phyloP scores from a whole-genome alignment of 192 early-diverging fungal genomes.

The Coemansia reversa region DNA sequence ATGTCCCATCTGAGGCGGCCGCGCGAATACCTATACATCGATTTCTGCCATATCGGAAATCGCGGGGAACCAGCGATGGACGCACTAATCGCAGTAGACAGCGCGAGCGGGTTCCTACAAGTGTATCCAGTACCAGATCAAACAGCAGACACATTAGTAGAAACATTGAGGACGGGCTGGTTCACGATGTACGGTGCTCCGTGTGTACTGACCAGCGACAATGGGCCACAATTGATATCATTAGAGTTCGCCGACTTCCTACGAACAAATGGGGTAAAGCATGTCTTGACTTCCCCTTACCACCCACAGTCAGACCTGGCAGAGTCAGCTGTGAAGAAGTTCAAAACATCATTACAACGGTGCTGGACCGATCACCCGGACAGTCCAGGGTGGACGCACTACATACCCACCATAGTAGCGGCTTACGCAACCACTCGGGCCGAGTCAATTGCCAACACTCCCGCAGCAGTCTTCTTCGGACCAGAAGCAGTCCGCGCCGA shows the following conservation, averaged over 20 bases:
- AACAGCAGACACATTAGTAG: constrained; percentile 1
- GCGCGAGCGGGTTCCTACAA: constrained; percentile 8
- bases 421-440: too few relatives aligned
- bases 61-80: constrained; percentile 3
- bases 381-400: background rate
- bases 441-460: too few relatives aligned
- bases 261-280: background rate
- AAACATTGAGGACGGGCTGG: constrained; percentile 6
- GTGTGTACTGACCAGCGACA: constrained; percentile 15
- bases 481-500: too few relatives aligned
- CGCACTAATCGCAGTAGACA: background rate
- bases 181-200: constrained; percentile 9
- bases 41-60: constrained; percentile 16
- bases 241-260: constrained; percentile 5
- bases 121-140: constrained; percentile 6
- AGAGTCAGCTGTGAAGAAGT: constrained; percentile 20
- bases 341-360: constrained; percentile 15
- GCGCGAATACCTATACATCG: constrained; percentile 26
- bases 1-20: background rate
- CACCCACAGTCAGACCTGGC: constrained; percentile 7
- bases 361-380: background rate
- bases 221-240: constrained; percentile 11
- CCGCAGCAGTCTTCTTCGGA: too few relatives aligned
- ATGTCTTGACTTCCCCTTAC: background rate
- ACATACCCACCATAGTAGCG: background rate